Evolutionary conservation across 2,329 filamentous ascomycete species (phyloP).

Genomic region (Beauveria bassiana): DNA sequence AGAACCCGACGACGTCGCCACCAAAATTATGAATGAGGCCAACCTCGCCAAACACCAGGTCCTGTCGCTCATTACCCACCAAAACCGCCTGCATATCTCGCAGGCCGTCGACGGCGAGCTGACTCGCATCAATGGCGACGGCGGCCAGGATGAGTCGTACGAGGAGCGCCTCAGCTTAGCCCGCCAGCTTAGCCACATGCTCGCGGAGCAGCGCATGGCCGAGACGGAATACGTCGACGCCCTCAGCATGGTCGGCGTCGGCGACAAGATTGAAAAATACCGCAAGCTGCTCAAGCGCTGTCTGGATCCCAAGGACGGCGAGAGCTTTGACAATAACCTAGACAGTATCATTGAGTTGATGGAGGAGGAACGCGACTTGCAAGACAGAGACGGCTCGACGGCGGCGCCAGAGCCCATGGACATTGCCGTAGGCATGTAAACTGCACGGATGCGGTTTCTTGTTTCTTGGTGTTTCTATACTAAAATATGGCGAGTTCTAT

Average conservation of each 20-base stretch:
- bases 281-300: constrained; percentile 61
- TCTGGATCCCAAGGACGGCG: constrained; percentile 57
- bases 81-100: constrained; percentile 46
- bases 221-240: constrained; percentile 63
- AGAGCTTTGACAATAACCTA: constrained; percentile 59
- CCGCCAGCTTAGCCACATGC: constrained; percentile 46
- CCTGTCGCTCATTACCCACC: constrained; percentile 41
- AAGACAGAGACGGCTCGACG: constrained; percentile 25
- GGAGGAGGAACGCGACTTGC: constrained; percentile 51
- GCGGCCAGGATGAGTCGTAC: constrained; percentile 33
- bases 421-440: constrained; percentile 14
- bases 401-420: constrained; percentile 21
- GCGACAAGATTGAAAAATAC: constrained; percentile 68
- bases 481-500: neutral
- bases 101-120: constrained; percentile 45
- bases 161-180: constrained; percentile 52
- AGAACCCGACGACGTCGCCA: constrained; percentile 46
- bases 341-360: constrained; percentile 55
- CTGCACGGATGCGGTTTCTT: neutral
- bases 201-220: constrained; percentile 52
- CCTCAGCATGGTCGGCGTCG: constrained; percentile 59
- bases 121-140: constrained; percentile 42
- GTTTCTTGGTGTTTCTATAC: neutral
- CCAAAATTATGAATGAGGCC: constrained; percentile 43
- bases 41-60: constrained; percentile 41